Base-by-base conservation (phyloP, 108 stramenopile genomes). In the Parietichytrium sp. region DNA sequence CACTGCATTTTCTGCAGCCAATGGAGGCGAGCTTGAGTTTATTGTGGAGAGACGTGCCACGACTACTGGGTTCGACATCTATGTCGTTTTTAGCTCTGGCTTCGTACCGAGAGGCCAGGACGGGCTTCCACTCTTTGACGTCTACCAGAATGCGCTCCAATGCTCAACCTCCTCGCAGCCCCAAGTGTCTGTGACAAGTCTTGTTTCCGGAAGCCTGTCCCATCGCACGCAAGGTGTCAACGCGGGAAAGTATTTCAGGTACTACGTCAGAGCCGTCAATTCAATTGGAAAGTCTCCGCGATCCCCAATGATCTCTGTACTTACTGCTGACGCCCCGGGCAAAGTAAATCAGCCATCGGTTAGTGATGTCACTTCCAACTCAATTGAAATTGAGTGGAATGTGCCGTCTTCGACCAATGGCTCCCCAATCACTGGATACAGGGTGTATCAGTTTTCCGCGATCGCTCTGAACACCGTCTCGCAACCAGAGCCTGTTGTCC, bases 211-310 rank as follows among this genome's bases (percentile, higher is more conserved):
- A 16, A 45, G 16, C 15, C 55, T 86, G 23, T 84, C 78, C 8
- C 84, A 88, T 51, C 52, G 47, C 51, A 80, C 87, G 18, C 79
- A 82, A 4, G 54, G 29, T 1, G 52, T 93, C 42, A 55, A 45
- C 48, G 90, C 89, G 16, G 94, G 94, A 30, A 87, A 88, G 78
- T 72, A 89, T 15, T 94, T 93, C 79, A 89, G 85, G 2, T 93
- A 92, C 55, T 92, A 92, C 82, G 80, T 94, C 7, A 84, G 88
- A 48, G 94, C 94, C 1, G 55, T 90, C 25, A 94, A 93, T 79
- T 84, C 61, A 12, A 51, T 80, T 23, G 93, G 93, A 20, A 88
- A 83, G 10, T 91, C 91, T 49, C 87, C 85, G 30, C 81, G 84
- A 10, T 92, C 91, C 52, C 92, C 94, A 1, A 84, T 87, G 6